A percentile compares a stretch with the other conserved stretches of the same genome.
Evolutionary conservation across 2,329 filamentous ascomycete genomes (phyloP).

Genomic region (Lachnellula hyalina): DNA sequence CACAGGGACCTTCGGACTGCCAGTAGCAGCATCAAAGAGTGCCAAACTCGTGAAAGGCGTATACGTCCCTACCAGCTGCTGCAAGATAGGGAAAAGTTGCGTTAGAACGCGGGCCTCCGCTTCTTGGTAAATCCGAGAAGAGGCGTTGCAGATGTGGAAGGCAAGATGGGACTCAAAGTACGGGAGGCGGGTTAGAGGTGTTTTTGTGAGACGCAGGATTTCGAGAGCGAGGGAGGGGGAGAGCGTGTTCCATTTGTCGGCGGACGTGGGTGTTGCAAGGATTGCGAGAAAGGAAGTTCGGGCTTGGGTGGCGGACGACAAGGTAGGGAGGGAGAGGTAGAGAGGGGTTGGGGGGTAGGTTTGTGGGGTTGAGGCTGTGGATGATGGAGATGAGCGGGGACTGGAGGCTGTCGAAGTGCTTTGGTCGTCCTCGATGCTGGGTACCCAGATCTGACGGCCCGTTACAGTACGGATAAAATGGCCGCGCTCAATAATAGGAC

Average conservation of each 20-base stretch:
- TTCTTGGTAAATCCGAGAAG: constrained; percentile 26
- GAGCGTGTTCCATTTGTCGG: constrained; percentile 26
- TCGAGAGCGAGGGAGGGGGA: constrained; percentile 28
- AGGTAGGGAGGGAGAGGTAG: constrained; percentile 21
- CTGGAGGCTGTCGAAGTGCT: constrained; percentile 21
- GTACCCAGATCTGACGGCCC: constrained; percentile 23
- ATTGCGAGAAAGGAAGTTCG: constrained; percentile 28
- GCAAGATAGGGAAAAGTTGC: constrained; percentile 27
- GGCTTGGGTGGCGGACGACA: constrained; percentile 24
- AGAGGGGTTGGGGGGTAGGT: constrained; percentile 24
- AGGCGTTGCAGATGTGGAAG: constrained; percentile 27
- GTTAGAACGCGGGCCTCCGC: constrained; percentile 25
- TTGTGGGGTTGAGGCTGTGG: constrained; percentile 25
- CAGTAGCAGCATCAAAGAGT: constrained; percentile 31
- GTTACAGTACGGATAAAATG: constrained; percentile 20
- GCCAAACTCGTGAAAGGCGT: constrained; percentile 27
- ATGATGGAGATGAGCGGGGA: constrained; percentile 28
- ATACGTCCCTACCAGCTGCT: constrained; percentile 27
- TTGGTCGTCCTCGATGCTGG: constrained; percentile 21
- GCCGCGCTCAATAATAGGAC: constrained; percentile 17
- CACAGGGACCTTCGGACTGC: constrained; percentile 15
- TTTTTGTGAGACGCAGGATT: constrained; percentile 30
- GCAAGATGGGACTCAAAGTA: constrained; percentile 28
- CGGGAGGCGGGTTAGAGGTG: constrained; percentile 25
- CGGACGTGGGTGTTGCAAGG: constrained; percentile 23